Percentiles rank a stretch among this genome's conserved stretches.
Conservation (phyloP, 176 grass and related monocot genomes). For the Bothriochloa decipiens region DNA sequence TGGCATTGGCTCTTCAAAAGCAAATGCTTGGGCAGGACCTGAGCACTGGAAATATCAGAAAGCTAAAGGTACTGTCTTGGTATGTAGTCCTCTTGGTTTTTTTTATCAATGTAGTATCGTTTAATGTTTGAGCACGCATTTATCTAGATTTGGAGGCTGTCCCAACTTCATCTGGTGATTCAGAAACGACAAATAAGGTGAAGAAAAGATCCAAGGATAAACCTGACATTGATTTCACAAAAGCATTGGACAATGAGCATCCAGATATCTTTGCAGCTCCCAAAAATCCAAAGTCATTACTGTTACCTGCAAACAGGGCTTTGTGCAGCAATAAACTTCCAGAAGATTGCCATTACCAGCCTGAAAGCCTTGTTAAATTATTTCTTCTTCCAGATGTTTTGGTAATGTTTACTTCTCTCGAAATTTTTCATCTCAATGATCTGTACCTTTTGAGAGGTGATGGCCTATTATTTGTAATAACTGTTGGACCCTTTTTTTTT, state of each 20-base stretch:
- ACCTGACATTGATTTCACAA: constrained; percentile 77
- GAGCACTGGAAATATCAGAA: constrained; percentile 98
- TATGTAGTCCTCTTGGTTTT: constrained; percentile 24
- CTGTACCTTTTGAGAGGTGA: constrained; percentile 14
- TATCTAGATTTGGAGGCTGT: constrained; percentile 54
- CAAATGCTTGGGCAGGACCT: constrained; percentile 99
- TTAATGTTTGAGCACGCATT: constrained; percentile 27
- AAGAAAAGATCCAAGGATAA: constrained; percentile 62
- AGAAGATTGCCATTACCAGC: constrained; percentile 91
- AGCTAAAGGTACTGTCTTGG: constrained; percentile 62
- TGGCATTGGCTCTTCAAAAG: constrained; percentile 75
- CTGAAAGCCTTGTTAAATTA: constrained; percentile 92
- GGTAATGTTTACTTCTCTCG: constrained; percentile 57
- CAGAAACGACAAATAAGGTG: constrained; percentile 58
- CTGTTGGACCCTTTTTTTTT: constrained; percentile 45
- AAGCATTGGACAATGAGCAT: constrained; percentile 68
- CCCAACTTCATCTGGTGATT: constrained; percentile 46
- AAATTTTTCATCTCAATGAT: constrained; percentile 32
- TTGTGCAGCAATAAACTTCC: constrained; percentile 75
- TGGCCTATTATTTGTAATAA: constrained; percentile 32
- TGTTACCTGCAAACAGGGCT: constrained; percentile 62
- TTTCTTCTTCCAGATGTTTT: constrained; percentile 80
- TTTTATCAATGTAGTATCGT: constrained; percentile 34
- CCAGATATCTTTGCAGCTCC: constrained; percentile 68
- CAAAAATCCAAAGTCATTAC: constrained; percentile 72